Percentiles rank a stretch among this genome's conserved stretches.
phyloP scores from a whole-genome alignment of 2,329 filamentous ascomycete genomes.

The Aspergillus pseudoterreus region DNA sequence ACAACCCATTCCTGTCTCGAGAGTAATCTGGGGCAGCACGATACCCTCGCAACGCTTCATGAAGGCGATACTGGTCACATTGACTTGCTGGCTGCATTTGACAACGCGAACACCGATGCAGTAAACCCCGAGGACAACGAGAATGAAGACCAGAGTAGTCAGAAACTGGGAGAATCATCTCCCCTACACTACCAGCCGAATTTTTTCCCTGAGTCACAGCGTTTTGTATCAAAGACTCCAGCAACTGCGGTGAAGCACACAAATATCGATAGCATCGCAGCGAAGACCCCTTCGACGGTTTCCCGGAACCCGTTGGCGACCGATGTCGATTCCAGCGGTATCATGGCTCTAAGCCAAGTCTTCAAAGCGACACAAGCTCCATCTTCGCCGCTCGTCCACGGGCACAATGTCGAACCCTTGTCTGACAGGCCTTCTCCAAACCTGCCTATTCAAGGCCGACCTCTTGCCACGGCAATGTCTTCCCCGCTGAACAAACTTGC shows the following conservation, averaged over 20 bases:
- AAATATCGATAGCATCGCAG: conserved; percentile 22
- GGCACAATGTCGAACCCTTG: conserved; percentile 32
- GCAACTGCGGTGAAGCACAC: conserved; percentile 35
- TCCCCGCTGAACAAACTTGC: conserved; percentile 36
- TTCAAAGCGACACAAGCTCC: conserved; percentile 48
- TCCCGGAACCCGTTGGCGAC: conserved; percentile 42
- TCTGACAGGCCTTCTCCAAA: conserved; percentile 50
- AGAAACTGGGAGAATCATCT: conserved; percentile 33
- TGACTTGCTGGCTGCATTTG: conserved; percentile 39
- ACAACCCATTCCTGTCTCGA: conserved; percentile 21
- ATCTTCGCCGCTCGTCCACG: conserved; percentile 42
- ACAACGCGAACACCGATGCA: conserved; percentile 19
- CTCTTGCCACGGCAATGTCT: conserved; percentile 31
- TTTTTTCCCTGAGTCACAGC: conserved; percentile 46
- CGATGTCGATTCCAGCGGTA: conserved; percentile 32
- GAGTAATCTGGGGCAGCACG: conserved; percentile 24
- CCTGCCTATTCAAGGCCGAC: conserved; percentile 39
- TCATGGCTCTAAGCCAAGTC: conserved; percentile 46
- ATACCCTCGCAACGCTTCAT: conserved; percentile 35
- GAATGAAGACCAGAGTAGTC: conserved; percentile 35
- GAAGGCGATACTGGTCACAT: conserved; percentile 44
- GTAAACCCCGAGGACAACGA: conserved; percentile 46
- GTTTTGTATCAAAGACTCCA: conserved; percentile 42
- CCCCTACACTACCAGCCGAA: conserved; percentile 36
- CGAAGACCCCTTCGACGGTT: conserved; percentile 34